These are phyloP conservation scores for Candida jianshihensis DNA, from an alignment of 805 yeast species.

Conservation along the genomic window DNA sequence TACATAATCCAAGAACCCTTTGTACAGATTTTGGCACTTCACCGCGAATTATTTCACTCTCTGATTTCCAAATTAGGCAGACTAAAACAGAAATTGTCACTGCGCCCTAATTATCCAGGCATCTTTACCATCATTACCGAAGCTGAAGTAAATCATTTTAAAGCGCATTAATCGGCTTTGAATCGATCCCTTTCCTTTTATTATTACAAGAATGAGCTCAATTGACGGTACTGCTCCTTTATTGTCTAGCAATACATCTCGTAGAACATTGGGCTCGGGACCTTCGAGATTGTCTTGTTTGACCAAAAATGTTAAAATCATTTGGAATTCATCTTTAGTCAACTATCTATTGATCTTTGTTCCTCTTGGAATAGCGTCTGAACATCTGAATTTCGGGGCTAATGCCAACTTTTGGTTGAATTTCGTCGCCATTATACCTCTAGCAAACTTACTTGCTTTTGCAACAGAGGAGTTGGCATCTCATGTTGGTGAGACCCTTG, in stretches of 20 bases:
- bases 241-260: slow-evolving; percentile 5
- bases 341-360: slow-evolving; percentile 75
- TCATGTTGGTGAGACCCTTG: slow-evolving; percentile 84
- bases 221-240: background rate
- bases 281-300: slow-evolving; percentile 2
- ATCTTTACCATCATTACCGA: too few relatives aligned
- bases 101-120: too few relatives aligned
- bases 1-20: too few relatives aligned
- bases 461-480: slow-evolving; percentile 91
- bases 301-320: slow-evolving; percentile 22
- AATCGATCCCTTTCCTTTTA: too few relatives aligned
- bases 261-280: slow-evolving; percentile 2
- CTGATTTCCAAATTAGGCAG: too few relatives aligned
- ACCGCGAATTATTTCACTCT: too few relatives aligned
- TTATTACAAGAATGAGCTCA: background rate
- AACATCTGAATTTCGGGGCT: slow-evolving; percentile 47
- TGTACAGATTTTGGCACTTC: too few relatives aligned
- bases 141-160: too few relatives aligned
- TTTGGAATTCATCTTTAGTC: slow-evolving; percentile 56
- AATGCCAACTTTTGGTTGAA: slow-evolving; percentile 60
- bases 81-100: too few relatives aligned
- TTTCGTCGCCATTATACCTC: slow-evolving; percentile 85
- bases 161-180: too few relatives aligned
- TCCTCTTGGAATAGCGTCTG: slow-evolving; percentile 84
- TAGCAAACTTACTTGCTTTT: slow-evolving; percentile 83